Conservation (phyloP, 2,329 filamentous ascomycete genomes). For the Diplodia sapinea region DNA sequence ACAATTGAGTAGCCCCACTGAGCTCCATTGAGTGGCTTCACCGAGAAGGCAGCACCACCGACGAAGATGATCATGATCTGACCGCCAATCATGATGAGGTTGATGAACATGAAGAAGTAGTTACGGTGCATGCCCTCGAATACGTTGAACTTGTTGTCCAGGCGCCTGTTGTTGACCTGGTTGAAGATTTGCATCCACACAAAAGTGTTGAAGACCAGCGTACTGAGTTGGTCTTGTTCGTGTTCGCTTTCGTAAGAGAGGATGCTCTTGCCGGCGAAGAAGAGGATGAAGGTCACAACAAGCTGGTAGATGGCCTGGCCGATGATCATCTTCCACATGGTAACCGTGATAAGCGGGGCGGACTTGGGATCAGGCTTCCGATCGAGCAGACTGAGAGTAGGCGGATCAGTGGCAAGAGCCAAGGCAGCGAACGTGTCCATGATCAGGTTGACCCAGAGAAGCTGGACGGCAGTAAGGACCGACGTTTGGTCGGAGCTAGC, state of each 20-base stretch:
- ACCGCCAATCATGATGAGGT: constrained; percentile 83
- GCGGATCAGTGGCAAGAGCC: constrained; percentile 84
- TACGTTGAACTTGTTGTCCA: constrained; percentile 95
- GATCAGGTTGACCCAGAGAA: constrained; percentile 94
- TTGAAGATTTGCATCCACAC: constrained; percentile 99
- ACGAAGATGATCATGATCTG: constrained; percentile 91
- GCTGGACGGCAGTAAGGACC: constrained; percentile 82
- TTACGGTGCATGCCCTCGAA: constrained; percentile 87
- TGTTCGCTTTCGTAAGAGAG: constrained; percentile 61
- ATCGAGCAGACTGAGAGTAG: constrained; percentile 78
- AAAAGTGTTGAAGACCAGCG: constrained; percentile 95
- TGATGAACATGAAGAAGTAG: constrained; percentile 87
- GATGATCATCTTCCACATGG: constrained; percentile 73
- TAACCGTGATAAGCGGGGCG: constrained; percentile 79
- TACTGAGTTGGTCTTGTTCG: constrained; percentile 63
- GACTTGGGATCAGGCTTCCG: constrained; percentile 84
- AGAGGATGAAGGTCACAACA: constrained; percentile 72
- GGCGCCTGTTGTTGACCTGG: constrained; percentile 92
- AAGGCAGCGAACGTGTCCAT: constrained; percentile 88
- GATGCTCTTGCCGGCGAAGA: constrained; percentile 70
- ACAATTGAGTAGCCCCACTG: constrained; percentile 91
- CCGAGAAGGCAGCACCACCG: constrained; percentile 80
- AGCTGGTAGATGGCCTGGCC: constrained; percentile 82
- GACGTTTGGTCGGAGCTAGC: constrained; percentile 73
- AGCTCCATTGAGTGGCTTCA: constrained; percentile 69